Evolutionary conservation across 768 basidiomycete species (phyloP), one percentile per base, ranked within the genome.

Genomic region (Tylopilus sp.): DNA sequence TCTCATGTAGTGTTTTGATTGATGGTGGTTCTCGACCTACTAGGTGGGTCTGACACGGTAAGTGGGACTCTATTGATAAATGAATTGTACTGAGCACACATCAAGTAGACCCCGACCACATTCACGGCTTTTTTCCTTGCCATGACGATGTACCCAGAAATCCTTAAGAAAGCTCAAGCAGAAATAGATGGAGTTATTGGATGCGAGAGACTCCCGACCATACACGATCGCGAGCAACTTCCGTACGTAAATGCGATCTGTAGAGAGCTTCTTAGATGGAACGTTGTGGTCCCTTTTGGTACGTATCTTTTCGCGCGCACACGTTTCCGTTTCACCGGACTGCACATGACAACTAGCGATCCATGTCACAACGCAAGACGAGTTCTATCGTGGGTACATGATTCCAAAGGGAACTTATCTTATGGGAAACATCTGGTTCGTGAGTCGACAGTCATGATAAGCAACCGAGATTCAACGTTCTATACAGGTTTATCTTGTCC

Each of bases 21-120:
- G n/a, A n/a, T n/a, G n/a, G n/a, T n/a, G n/a, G 17, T 38, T 6
- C 12, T 9, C 21, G 13, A 16, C 40, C 10, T 17, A 5, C 29
- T 30, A 77, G 79, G 48, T 31, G 60, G 53, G 41, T 29, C 57
- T 10, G 54, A 61, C 28, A 61, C 56, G 26, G 58, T 50, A 37
- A 21, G 36, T 38, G 5, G 9, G 10, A 72, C 68, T 77, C 24
- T 26, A 3, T 36, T 13, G 22, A n/a, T 6, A 34, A 8, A 26
- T 7, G n/a, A 53, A 36, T 51, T n/a, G 14, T 26, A n/a, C 24
- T 52, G 22, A 42, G 19, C 21, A 2, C 3, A 9, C 19, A 4
- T 28, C 8, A 26, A 17, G 60, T n/a, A 56, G 58, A 56, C 34
- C 4, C 41, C 51, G 0, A 37, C 56, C 29, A n/a, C 48, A 7